Evolutionary conservation across 768 basidiomycete species (phyloP).

Genomic region (Myochromella boudieri): DNA sequence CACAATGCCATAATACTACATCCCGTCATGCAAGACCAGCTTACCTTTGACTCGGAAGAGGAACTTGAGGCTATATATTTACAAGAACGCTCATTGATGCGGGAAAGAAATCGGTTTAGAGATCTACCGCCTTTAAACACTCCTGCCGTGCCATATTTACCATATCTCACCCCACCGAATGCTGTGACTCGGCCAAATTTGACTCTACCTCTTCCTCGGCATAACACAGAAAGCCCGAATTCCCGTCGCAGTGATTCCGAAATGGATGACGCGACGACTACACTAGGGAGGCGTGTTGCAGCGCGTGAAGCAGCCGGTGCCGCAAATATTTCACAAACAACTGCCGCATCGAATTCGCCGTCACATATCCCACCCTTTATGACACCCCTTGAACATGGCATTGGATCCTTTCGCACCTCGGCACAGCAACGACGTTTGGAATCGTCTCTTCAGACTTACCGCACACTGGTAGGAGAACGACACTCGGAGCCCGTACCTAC

Average conservation of each 20-base stretch:
- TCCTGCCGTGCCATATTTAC: conserved; percentile 1
- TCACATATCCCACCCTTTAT: conserved; percentile 15
- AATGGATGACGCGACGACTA: conserved; percentile 35
- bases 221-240: conserved; percentile 23
- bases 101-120: not conserved
- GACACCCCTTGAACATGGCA: conserved; percentile 24
- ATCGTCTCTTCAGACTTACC: too few species aligned
- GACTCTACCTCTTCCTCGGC: conserved; percentile 23
- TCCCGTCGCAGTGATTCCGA: conserved; percentile 22
- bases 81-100: not conserved
- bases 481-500: conserved; percentile 23
- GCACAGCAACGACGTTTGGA: conserved; percentile 22
- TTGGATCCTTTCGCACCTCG: conserved; percentile 20
- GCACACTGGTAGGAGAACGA: conserved; percentile 19
- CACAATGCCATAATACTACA: conserved; percentile 38
- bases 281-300: conserved; percentile 39
- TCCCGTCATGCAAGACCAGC: conserved; percentile 13
- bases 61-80: not conserved
- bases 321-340: conserved; percentile 6
- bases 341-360: conserved; percentile 11
- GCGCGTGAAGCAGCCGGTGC: conserved; percentile 34
- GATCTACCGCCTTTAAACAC: conserved; percentile 4
- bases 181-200: conserved; percentile 5
- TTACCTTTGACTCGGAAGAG: not conserved
- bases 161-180: not conserved